phyloP scores from a whole-genome alignment of 352 stramenopile genomes.

The Globisporangium yorkense region DNA sequence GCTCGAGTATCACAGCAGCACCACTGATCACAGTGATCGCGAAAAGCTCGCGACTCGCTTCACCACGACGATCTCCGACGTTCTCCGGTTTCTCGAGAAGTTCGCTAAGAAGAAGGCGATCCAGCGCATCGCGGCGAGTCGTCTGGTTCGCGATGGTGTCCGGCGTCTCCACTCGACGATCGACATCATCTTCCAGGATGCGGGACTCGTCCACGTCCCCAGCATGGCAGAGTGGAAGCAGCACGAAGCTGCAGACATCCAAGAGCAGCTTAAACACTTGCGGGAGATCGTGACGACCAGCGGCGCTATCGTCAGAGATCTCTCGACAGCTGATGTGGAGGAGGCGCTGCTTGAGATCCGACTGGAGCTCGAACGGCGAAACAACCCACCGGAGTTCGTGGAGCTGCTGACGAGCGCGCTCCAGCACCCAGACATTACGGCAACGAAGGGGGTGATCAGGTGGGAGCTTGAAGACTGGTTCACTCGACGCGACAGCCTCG shows the following conservation, averaged over 20 bases:
- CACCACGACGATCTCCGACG: neutral
- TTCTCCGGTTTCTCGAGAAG: neutral
- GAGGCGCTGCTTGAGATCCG: constrained; percentile 11
- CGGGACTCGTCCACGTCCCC: neutral
- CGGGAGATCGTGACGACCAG: constrained; percentile 8
- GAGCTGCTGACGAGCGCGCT: constrained; percentile 8
- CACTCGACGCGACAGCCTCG: constrained; percentile 8
- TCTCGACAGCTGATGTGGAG: neutral
- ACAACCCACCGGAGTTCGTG: constrained; percentile 1
- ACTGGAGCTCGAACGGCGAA: constrained; percentile 5
- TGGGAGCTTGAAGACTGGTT: neutral
- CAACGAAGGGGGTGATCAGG: neutral
- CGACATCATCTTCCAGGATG: constrained; percentile 4
- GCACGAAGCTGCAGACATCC: constrained; percentile 7
- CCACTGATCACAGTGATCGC: no score
- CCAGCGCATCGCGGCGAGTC: constrained; percentile 3
- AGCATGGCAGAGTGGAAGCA: constrained; percentile 6
- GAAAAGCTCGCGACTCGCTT: neutral
- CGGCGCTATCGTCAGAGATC: constrained; percentile 3
- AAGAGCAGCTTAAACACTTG: constrained; percentile 7
- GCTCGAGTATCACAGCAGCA: neutral
- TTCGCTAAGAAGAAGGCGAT: constrained; percentile 4
- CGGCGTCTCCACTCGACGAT: constrained; percentile 1
- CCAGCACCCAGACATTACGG: constrained; percentile 3
- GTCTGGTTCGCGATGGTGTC: neutral